Evolutionary conservation across 805 yeast genomes (phyloP), one percentile per base, ranked within the genome.

Genomic region (Ogataea wickerhamii): DNA sequence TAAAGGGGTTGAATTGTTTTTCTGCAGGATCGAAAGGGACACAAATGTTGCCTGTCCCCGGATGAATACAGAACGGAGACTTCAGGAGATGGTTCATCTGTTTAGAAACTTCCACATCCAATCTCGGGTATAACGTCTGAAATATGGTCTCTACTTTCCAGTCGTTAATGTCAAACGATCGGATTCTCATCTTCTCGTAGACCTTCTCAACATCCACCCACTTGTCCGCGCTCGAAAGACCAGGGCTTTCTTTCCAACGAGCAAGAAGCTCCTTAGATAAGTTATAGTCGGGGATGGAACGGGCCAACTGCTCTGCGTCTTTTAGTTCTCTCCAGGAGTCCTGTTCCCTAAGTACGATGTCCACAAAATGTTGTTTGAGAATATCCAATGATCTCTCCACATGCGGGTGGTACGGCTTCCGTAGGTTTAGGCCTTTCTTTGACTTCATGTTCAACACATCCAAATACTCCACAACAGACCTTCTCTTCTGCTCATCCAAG

Each of bases 31-130:
- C 78, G 46, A 77, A 82, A 0, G 98, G 96, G 6, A 93, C 96
- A 75, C 98, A 93, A 3, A 93, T 85, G 52, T 86, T 83, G 6
- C 96, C 96, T 0, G 98, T 93, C 2, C 87, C 81, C 2, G 98
- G 98, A 60, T 93, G 98, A 29, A 93, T 80, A 67, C 98, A 91
- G 60, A 93, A 93, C 13, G 98, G 98, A 1, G 97, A 85, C 58
- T 93, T 93, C 52, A 93, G 73, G 63, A 93, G 79, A 68, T 93
- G 98, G 64, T 81, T 87, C 54, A 89, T 71, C 58, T 85, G 93
- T 49, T 82, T 75, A 6, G 98, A 84, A 24, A 93, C 98, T 61
- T 89, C 95, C 34, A 85, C 80, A 74, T 93, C 98, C 44, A 93
- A 70, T 53, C 96, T 74, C 29, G 98, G 98, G 61, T 91, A 91